These are phyloP conservation scores for Prunus davidiana DNA, from an alignment of 306 rosid species.

Conservation along the genomic window DNA sequence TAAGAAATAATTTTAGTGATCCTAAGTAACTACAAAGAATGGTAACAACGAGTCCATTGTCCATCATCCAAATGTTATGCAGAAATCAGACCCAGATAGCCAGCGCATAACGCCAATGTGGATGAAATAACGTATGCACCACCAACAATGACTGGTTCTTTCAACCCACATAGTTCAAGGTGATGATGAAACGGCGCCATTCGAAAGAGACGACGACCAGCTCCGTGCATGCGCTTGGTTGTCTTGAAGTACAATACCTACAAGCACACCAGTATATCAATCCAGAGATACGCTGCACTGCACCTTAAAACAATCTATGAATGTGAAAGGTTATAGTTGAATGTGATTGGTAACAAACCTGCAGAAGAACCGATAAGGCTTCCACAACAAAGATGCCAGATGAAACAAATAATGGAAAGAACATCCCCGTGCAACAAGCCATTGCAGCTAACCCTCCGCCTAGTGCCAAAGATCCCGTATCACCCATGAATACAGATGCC, in stretches of 20 bases:
- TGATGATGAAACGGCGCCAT: slow-evolving; percentile 75
- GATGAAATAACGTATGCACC: slow-evolving; percentile 76
- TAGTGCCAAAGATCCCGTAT: slow-evolving; percentile 85
- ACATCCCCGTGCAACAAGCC: slow-evolving; percentile 97
- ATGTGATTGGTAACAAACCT: slow-evolving; percentile 35
- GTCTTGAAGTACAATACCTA: slow-evolving; percentile 57
- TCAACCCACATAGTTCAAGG: slow-evolving; percentile 62
- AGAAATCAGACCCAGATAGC: slow-evolving; percentile 77
- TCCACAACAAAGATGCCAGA: slow-evolving; percentile 73
- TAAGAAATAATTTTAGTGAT: not conserved
- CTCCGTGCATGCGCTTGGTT: slow-evolving; percentile 43
- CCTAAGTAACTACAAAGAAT: slow-evolving; percentile 11
- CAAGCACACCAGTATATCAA: not conserved
- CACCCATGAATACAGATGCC: slow-evolving; percentile 91
- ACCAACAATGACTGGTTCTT: slow-evolving; percentile 72
- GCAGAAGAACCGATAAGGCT: slow-evolving; percentile 65
- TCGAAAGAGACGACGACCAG: slow-evolving; percentile 47
- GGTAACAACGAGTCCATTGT: not conserved
- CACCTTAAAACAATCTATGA: not conserved
- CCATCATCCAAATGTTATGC: slow-evolving; percentile 38
- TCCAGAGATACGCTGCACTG: not conserved
- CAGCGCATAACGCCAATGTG: slow-evolving; percentile 71
- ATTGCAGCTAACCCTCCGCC: slow-evolving; percentile 95
- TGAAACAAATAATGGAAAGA: slow-evolving; percentile 76
- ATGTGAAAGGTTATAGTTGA: not conserved